Evolutionary conservation across 306 rosid species (phyloP), one percentile per base, ranked within the genome.

Genomic region (Rubus parviflorus): DNA sequence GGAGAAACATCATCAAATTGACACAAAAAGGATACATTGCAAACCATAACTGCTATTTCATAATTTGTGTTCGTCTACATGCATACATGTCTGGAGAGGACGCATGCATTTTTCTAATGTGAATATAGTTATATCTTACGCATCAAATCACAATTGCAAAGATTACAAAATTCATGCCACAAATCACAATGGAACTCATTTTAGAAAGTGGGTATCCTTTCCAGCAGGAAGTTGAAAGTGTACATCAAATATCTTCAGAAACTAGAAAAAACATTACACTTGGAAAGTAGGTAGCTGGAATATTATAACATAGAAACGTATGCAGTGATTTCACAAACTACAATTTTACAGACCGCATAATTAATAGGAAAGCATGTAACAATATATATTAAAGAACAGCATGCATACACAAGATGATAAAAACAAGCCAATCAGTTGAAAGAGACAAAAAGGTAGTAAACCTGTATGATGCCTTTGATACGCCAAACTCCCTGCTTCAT

Each of bases 401-500:
- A 23, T 30, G 48, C 63, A 52, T 19, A 25, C n/a, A 37, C 37
- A 68, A 15, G 53, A 11, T 13, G 46, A 41, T 37, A 43, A 63
- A 71, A 47, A 42, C 70, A 42, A 54, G 4, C 11, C 3, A 19
- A 10, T 16, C 37, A 40, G 8, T 52, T n/a, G 11, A 71, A 63
- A 72, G 42, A 52, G 61, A 52, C 77, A 38, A 72, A 57, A 51
- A 46, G 40, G 75, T 68, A 69, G 78, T 46, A 71, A 79, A 94
- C 98, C 98, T 94, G 98, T 83, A 92, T 94, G 80, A 94, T 91
- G 86, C 97, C 98, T 88, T 88, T 91, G 57, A 94, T 85, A 46
- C 98, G 94, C 98, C 97, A 94, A 0, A 88, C 90, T 83, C 98
- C 98, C 14, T 94, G 82, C 81, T 88, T 90, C 97, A 87, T 80